Percentiles rank a stretch among this genome's conserved stretches.
phyloP scores from a whole-genome alignment of 2,329 filamentous ascomycete species.

The Periconia macrospinosa region DNA sequence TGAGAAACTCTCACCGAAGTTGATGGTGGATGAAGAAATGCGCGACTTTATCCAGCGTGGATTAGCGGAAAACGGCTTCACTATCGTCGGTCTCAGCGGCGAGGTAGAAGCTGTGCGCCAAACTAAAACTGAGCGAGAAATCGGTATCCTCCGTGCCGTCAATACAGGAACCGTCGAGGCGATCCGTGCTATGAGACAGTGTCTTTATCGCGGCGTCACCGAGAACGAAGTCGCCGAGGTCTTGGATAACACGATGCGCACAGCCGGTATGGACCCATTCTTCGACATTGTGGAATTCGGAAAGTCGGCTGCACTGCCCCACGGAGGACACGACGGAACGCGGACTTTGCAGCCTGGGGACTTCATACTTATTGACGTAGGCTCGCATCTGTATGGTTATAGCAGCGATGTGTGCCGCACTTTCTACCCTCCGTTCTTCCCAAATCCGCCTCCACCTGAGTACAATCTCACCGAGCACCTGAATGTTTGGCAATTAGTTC shows the following conservation, averaged over 20 bases:
- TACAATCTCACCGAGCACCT: slow-evolving; percentile 52
- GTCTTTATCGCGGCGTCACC: slow-evolving; percentile 59
- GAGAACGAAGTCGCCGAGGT: slow-evolving; percentile 61
- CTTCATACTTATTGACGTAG: slow-evolving; percentile 66
- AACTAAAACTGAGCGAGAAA: slow-evolving; percentile 58
- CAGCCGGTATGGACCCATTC: slow-evolving; percentile 59
- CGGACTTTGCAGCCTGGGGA: slow-evolving; percentile 57
- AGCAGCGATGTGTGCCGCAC: slow-evolving; percentile 66
- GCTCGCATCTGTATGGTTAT: slow-evolving; percentile 64
- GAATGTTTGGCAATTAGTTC: slow-evolving; percentile 61
- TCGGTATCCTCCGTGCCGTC: slow-evolving; percentile 62
- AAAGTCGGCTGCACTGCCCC: slow-evolving; percentile 56
- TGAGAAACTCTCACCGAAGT: slow-evolving; percentile 31
- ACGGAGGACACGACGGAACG: slow-evolving; percentile 55
- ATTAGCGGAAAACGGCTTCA: slow-evolving; percentile 56
- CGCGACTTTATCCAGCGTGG: slow-evolving; percentile 65
- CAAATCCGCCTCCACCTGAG: slow-evolving; percentile 13
- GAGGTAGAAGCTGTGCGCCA: slow-evolving; percentile 62
- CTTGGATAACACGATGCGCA: slow-evolving; percentile 58
- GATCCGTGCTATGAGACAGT: slow-evolving; percentile 59
- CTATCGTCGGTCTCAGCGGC: slow-evolving; percentile 57
- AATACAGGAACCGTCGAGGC: slow-evolving; percentile 67
- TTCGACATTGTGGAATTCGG: slow-evolving; percentile 68
- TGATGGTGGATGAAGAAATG: slow-evolving; percentile 69
- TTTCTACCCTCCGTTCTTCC: slow-evolving; percentile 52